A percentile compares a stretch with the other conserved stretches of the same genome.
phyloP scores from a whole-genome alignment of 805 yeast species.

The Cyberlindnera lachancei region DNA sequence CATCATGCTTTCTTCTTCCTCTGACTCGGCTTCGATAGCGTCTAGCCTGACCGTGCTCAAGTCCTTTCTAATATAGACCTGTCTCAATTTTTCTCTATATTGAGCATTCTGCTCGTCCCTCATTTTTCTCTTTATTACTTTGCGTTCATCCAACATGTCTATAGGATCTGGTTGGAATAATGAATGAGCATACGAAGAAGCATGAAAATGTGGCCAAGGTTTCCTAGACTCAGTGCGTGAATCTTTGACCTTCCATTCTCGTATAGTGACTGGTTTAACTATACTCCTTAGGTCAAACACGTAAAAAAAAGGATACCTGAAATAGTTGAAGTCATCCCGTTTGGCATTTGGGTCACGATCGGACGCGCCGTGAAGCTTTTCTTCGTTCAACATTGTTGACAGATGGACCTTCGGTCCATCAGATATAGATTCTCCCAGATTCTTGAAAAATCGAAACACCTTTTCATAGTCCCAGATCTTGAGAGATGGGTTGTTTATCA shows the following conservation, averaged over 20 bases:
- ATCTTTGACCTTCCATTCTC: slow-evolving; percentile 63
- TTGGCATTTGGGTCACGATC: slow-evolving; percentile 84
- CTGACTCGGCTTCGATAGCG: not conserved
- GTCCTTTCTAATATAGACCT: slow-evolving; percentile 8
- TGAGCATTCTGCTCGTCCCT: slow-evolving; percentile 27
- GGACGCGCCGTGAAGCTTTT: slow-evolving; percentile 76
- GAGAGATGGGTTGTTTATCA: slow-evolving; percentile 22
- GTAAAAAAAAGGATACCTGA: slow-evolving; percentile 65
- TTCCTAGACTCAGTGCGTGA: slow-evolving; percentile 6
- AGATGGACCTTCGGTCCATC: slow-evolving; percentile 25
- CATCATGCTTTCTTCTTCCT: slow-evolving; percentile 1
- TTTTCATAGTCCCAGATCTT: slow-evolving; percentile 89
- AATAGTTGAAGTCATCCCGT: slow-evolving; percentile 78
- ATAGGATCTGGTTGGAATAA: slow-evolving; percentile 66
- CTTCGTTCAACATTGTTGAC: slow-evolving; percentile 69
- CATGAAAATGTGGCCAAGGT: slow-evolving; percentile 53
- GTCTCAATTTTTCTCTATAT: slow-evolving; percentile 30
- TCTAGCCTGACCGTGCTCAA: not conserved
- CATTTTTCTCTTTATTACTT: slow-evolving; percentile 25
- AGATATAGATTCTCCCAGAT: slow-evolving; percentile 39
- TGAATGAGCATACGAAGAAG: slow-evolving; percentile 61
- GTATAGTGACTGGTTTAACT: slow-evolving; percentile 70
- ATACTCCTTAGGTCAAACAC: slow-evolving; percentile 75
- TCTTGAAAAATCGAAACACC: slow-evolving; percentile 67
- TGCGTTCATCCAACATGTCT: slow-evolving; percentile 31